Evolutionary conservation across 2,329 filamentous ascomycete genomes (phyloP), one percentile per base, ranked within the genome.

Genomic region (Ilyonectria sp.): DNA sequence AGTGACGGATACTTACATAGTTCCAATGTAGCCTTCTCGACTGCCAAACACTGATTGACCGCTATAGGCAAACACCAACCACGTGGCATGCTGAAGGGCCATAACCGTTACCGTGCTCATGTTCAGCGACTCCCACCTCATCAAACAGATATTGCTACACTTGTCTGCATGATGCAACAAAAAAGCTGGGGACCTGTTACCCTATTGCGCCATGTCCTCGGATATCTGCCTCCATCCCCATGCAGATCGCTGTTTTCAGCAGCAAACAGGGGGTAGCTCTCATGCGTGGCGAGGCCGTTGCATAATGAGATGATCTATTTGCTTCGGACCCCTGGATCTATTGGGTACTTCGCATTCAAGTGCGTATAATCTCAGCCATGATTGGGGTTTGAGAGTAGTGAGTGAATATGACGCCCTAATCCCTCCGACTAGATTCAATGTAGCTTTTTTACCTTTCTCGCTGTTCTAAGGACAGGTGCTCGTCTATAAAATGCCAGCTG

Each of bases 241-340:
- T 75, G 74, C 72, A 72, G 21, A 56, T 33, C 29, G 53, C 74
- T 67, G 54, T 26, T 71, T 74, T 70, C 23, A 73, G 74, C 43
- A 49, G 52, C 52, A 49, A 26, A 13, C 37, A 13, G 40, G 60
- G 57, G 60, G 63, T 60, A 21, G 50, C 17, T 19, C 29, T 43
- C 23, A 60, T 49, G 47, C 53, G 58, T 50, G 64, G 56, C 54
- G 44, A 67, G 33, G 46, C 46, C 23, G 40, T 47, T 49, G 65
- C 50, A 46, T 49, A 46, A 49, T 19, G 50, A 72, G 55, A 52
- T 52, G 50, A 68, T 59, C 19, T 31, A 63, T 73, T 54, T 52
- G 26, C 53, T 63, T 50, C 40, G 13, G n/a, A 49, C 8, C 54
- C 55, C 47, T 54, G 46, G 50, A 53, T 23, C 26, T 29, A 33